These are phyloP conservation scores for Dryas octopetala DNA, from an alignment of 306 rosid genomes.

Conservation along the genomic window DNA sequence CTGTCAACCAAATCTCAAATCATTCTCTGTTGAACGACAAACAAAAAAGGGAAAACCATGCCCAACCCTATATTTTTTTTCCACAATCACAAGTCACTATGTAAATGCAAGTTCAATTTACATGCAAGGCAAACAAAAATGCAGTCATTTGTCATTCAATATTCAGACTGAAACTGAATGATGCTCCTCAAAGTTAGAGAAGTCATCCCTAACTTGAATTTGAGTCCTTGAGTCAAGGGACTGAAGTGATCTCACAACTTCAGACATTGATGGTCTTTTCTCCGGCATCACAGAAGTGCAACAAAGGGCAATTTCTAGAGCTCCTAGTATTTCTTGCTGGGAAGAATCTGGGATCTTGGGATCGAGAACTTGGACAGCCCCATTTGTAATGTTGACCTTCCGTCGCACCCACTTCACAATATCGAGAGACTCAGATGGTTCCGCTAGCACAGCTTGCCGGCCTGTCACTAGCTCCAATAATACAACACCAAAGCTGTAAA, in stretches of 20 bases:
- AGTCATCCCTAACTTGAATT: slow-evolving; percentile 37
- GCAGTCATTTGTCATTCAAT: background rate
- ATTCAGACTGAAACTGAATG: slow-evolving; percentile 41
- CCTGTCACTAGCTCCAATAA: slow-evolving; percentile 86
- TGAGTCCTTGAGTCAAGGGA: slow-evolving; percentile 44
- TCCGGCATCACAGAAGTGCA: slow-evolving; percentile 93
- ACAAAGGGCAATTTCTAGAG: slow-evolving; percentile 69
- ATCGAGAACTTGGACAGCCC: slow-evolving; percentile 74
- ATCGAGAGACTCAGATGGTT: slow-evolving; percentile 57
- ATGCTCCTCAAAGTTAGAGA: slow-evolving; percentile 41
- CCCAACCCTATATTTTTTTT: background rate
- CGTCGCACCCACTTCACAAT: slow-evolving; percentile 91
- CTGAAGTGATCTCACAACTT: slow-evolving; percentile 72
- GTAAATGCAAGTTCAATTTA: background rate
- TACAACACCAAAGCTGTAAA: slow-evolving; percentile 90
- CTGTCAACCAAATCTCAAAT: background rate
- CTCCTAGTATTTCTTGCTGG: slow-evolving; percentile 62
- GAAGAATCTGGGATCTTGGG: slow-evolving; percentile 45
- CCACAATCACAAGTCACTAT: background rate
- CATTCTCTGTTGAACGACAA: background rate
- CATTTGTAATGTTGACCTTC: slow-evolving; percentile 82
- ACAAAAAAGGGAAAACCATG: background rate
- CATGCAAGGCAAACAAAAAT: background rate
- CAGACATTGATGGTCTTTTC: slow-evolving; percentile 79
- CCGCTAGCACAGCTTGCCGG: slow-evolving; percentile 62